Conservation (phyloP, 2,329 filamentous ascomycete genomes). For the Curvularia verruculosa region DNA sequence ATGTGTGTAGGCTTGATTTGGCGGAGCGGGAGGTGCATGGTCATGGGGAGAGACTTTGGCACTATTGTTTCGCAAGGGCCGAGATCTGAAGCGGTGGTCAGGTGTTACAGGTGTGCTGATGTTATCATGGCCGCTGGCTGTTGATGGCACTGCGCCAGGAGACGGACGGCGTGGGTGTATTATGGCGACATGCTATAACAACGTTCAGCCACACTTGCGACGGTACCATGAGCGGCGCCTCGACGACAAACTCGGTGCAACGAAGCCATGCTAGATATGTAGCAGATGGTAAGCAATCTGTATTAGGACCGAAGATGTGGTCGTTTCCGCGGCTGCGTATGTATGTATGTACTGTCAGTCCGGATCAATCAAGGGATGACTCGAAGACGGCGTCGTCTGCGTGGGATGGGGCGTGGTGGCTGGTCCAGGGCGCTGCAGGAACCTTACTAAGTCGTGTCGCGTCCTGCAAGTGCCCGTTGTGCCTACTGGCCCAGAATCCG, state of each 20-base stretch:
- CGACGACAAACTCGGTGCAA: constrained; percentile 18
- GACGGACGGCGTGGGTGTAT: background rate
- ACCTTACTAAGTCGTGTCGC: background rate
- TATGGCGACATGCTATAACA: constrained; percentile 11
- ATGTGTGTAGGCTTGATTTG: background rate
- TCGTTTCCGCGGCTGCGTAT: background rate
- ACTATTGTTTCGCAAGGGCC: background rate
- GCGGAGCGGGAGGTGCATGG: constrained; percentile 7
- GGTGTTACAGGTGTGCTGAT: constrained; percentile 12
- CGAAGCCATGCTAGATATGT: constrained; percentile 9
- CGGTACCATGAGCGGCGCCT: background rate
- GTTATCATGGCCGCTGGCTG: background rate
- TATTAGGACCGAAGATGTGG: background rate
- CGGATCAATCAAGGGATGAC: constrained; percentile 1
- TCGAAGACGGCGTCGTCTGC: background rate
- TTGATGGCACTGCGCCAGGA: background rate
- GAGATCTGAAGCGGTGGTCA: constrained; percentile 1
- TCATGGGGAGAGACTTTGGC: constrained; percentile 4
- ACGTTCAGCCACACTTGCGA: constrained; percentile 11
- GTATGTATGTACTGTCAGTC: too few relatives aligned
- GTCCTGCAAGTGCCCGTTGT: constrained; percentile 5
- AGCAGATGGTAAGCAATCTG: too few relatives aligned
- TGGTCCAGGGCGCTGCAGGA: background rate
- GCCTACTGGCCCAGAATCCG: background rate
- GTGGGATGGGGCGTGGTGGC: constrained; percentile 10